Percentiles rank a stretch among this genome's conserved stretches.
Conservation (phyloP, 2,329 filamentous ascomycete genomes). For the Phialocephala subalpina region DNA sequence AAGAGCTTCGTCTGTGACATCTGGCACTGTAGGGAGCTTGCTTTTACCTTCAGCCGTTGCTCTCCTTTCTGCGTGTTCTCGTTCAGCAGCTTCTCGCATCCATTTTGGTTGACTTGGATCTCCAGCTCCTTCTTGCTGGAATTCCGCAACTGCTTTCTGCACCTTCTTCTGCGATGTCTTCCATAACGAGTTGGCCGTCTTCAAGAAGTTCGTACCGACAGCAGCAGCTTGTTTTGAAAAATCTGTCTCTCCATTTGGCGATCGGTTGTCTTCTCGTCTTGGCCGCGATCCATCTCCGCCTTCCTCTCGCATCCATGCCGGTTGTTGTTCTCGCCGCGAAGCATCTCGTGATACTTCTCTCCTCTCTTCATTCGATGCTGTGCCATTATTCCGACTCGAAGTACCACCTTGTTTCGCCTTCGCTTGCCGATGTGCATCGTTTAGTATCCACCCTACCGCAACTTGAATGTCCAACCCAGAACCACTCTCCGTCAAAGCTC, state of each 20-base stretch:
- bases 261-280: slow-evolving; percentile 59
- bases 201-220: slow-evolving; percentile 84
- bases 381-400: slow-evolving; percentile 30
- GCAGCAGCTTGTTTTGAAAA: slow-evolving; percentile 83
- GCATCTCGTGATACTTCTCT: slow-evolving; percentile 34
- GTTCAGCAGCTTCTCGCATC: slow-evolving; percentile 77
- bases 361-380: slow-evolving; percentile 40
- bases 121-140: slow-evolving; percentile 66
- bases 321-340: slow-evolving; percentile 51
- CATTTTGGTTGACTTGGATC: slow-evolving; percentile 89
- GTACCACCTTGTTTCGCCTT: slow-evolving; percentile 71
- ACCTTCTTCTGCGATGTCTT: slow-evolving; percentile 93
- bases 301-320: slow-evolving; percentile 71
- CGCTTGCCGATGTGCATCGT: slow-evolving; percentile 87
- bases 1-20: slow-evolving; percentile 76
- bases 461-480: slow-evolving; percentile 83
- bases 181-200: slow-evolving; percentile 95
- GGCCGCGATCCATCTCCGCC: slow-evolving; percentile 54
- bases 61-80: slow-evolving; percentile 47
- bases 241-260: slow-evolving; percentile 71
- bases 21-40: slow-evolving; percentile 38
- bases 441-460: slow-evolving; percentile 88
- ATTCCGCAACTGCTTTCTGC: slow-evolving; percentile 89
- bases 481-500: slow-evolving; percentile 82
- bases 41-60: slow-evolving; percentile 43